Evolutionary conservation across 1,284 basidiomycete species (phyloP).

Genomic region (Dichomitus squalens): DNA sequence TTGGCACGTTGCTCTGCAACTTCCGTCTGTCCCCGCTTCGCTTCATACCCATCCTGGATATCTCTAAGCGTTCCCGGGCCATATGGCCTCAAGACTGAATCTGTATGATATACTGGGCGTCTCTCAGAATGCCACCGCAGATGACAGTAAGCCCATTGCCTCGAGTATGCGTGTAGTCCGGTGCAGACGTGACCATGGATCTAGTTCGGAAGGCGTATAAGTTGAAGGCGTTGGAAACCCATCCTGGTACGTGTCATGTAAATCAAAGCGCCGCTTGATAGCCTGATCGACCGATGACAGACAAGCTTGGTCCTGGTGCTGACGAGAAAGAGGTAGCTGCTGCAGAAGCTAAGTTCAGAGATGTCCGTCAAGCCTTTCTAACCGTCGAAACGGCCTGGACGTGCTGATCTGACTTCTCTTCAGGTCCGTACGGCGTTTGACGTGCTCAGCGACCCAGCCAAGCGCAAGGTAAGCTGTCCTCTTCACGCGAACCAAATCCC

Average conservation of each 20-base stretch:
- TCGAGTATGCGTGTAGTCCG: neutral
- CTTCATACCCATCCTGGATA: slow-evolving; percentile 24
- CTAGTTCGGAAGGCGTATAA: slow-evolving; percentile 67
- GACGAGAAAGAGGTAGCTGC: slow-evolving; percentile 32
- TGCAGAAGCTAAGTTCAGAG: slow-evolving; percentile 35
- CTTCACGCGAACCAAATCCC: neutral
- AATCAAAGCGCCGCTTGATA: neutral
- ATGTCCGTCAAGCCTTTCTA: slow-evolving; percentile 24
- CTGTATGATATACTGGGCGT: slow-evolving; percentile 38
- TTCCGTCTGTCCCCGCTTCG: slow-evolving; percentile 13
- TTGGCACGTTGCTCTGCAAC: slow-evolving; percentile 15
- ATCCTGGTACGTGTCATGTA: slow-evolving; percentile 48
- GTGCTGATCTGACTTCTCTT: neutral
- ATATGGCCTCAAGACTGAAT: slow-evolving; percentile 29
- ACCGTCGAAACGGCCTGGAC: neutral
- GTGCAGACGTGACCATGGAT: neutral
- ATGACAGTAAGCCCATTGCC: slow-evolving; percentile 28
- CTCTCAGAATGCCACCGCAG: slow-evolving; percentile 31
- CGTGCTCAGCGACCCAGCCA: slow-evolving; percentile 53
- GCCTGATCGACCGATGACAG: slow-evolving; percentile 11
- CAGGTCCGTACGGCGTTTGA: slow-evolving; percentile 62
- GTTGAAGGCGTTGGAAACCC: slow-evolving; percentile 57
- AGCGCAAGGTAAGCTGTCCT: slow-evolving; percentile 53
- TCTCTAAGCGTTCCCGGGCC: slow-evolving; percentile 22
- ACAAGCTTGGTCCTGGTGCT: slow-evolving; percentile 36